Percentiles rank a stretch among this genome's conserved stretches.
phyloP scores from a whole-genome alignment of 257 asterid genomes.

The Striga asiatica region DNA sequence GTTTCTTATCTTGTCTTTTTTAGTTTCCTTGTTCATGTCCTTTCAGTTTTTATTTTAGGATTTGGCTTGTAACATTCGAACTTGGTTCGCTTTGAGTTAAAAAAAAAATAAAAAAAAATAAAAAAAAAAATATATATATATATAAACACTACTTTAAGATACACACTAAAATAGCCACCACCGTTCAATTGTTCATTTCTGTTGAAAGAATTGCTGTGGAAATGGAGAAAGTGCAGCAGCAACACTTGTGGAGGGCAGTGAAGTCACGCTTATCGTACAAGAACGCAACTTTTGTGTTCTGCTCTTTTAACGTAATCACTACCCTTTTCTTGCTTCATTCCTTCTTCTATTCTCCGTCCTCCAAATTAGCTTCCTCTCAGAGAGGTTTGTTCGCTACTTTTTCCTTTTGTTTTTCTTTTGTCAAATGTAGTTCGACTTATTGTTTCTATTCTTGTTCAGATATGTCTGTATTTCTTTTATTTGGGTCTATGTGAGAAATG shows the following conservation, averaged over 20 bases:
- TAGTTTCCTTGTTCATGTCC: no score
- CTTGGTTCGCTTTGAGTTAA: no score
- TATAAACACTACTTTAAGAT: no score
- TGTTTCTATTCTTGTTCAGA: not conserved
- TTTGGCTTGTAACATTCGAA: no score
- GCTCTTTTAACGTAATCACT: conserved; percentile 51
- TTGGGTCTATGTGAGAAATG: not conserved
- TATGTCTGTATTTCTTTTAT: not conserved
- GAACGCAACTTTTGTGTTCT: conserved; percentile 69
- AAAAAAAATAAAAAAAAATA: no score
- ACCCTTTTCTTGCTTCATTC: conserved; percentile 55
- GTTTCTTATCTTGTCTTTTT: no score
- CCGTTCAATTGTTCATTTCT: not conserved
- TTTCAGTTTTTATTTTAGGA: no score
- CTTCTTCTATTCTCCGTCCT: conserved; percentile 39
- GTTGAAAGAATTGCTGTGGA: not conserved
- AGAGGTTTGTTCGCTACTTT: conserved; percentile 27
- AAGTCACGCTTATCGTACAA: conserved; percentile 54
- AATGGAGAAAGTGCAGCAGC: conserved; percentile 66
- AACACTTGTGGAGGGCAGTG: conserved; percentile 51
- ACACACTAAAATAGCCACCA: not conserved
- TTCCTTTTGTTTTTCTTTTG: not conserved
- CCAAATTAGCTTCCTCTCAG: conserved; percentile 28
- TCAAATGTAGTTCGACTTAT: not conserved
- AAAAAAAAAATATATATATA: no score